Conservation (phyloP, 148 eudicot genomes). For the Heliamphora exappendiculata region DNA sequence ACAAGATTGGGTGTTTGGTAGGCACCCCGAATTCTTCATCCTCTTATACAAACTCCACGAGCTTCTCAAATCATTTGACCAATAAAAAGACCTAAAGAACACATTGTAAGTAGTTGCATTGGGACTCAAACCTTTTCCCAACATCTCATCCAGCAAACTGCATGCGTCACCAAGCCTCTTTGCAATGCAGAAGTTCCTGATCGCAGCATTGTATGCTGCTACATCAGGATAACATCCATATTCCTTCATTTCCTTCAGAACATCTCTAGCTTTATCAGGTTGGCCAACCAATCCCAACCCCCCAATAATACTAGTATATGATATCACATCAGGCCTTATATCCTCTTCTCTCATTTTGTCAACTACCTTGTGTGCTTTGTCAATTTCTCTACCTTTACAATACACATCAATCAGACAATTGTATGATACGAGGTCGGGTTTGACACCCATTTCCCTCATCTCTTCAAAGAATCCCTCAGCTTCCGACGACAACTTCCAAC, state of each 20-base stretch:
- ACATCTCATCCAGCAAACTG: slow-evolving; percentile 68
- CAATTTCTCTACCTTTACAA: slow-evolving; percentile 57
- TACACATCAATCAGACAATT: slow-evolving; percentile 83
- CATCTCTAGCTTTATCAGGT: slow-evolving; percentile 73
- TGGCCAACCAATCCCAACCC: slow-evolving; percentile 82
- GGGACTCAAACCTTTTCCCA: slow-evolving; percentile 46
- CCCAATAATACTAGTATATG: slow-evolving; percentile 78
- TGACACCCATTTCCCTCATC: slow-evolving; percentile 70
- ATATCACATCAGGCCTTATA: slow-evolving; percentile 63
- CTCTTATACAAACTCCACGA: slow-evolving; percentile 68
- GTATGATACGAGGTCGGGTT: slow-evolving; percentile 74
- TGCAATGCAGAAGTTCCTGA: slow-evolving; percentile 74
- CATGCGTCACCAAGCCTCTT: slow-evolving; percentile 65
- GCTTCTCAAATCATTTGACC: slow-evolving; percentile 64
- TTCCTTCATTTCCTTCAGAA: slow-evolving; percentile 79
- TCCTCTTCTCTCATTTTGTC: slow-evolving; percentile 55
- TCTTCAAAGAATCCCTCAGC: slow-evolving; percentile 67
- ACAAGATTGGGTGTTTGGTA: slow-evolving; percentile 83
- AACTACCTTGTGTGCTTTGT: slow-evolving; percentile 51
- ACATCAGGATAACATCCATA: slow-evolving; percentile 72
- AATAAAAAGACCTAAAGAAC: slow-evolving; percentile 60
- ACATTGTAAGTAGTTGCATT: slow-evolving; percentile 82
- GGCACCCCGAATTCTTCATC: slow-evolving; percentile 65
- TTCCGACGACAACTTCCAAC: slow-evolving; percentile 79
- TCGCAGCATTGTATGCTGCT: slow-evolving; percentile 79